Percentiles rank a stretch among this genome's conserved stretches.
phyloP scores from a whole-genome alignment of 805 yeast species.

The Barnettozyma vustinii region DNA sequence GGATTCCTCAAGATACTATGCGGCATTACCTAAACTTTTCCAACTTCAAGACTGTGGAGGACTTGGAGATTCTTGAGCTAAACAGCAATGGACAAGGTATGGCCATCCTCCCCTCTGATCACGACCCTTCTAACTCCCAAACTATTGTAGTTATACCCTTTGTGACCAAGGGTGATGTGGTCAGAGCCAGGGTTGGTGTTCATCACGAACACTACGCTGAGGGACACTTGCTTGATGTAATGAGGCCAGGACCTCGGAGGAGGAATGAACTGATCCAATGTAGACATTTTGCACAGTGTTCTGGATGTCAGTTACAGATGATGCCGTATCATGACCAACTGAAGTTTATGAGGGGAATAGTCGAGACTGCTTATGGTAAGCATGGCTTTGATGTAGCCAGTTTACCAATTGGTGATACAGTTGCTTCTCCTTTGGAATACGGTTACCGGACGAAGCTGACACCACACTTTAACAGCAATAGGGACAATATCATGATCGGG shows the following conservation, averaged over 20 bases:
- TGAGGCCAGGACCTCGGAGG: slow-evolving; percentile 37
- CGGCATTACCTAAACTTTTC: slow-evolving; percentile 2
- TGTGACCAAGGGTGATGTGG: slow-evolving; percentile 77
- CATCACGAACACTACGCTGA: slow-evolving; percentile 70
- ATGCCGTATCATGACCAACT: slow-evolving; percentile 69
- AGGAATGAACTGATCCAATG: slow-evolving; percentile 53
- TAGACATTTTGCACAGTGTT: slow-evolving; percentile 79
- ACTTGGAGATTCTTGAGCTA: slow-evolving; percentile 45
- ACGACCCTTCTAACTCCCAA: slow-evolving; percentile 26
- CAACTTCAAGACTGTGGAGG: slow-evolving; percentile 27
- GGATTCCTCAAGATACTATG: slow-evolving; percentile 6
- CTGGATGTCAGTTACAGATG: slow-evolving; percentile 92
- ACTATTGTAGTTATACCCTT: slow-evolving; percentile 79
- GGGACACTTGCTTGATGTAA: slow-evolving; percentile 57
- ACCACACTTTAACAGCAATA: slow-evolving; percentile 85
- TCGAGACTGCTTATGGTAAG: slow-evolving; percentile 72
- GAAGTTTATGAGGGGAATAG: slow-evolving; percentile 60
- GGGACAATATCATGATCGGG: slow-evolving; percentile 55
- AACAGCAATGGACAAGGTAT: slow-evolving; percentile 80
- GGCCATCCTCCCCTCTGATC: slow-evolving; percentile 60
- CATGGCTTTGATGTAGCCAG: slow-evolving; percentile 50
- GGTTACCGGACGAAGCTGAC: slow-evolving; percentile 86
- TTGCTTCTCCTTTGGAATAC: slow-evolving; percentile 69
- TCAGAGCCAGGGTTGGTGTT: slow-evolving; percentile 61
- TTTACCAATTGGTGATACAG: slow-evolving; percentile 56